Percentiles rank a stretch among this genome's conserved stretches.
phyloP scores from a whole-genome alignment of 768 basidiomycete species.

The Leccinum incarnatum region DNA sequence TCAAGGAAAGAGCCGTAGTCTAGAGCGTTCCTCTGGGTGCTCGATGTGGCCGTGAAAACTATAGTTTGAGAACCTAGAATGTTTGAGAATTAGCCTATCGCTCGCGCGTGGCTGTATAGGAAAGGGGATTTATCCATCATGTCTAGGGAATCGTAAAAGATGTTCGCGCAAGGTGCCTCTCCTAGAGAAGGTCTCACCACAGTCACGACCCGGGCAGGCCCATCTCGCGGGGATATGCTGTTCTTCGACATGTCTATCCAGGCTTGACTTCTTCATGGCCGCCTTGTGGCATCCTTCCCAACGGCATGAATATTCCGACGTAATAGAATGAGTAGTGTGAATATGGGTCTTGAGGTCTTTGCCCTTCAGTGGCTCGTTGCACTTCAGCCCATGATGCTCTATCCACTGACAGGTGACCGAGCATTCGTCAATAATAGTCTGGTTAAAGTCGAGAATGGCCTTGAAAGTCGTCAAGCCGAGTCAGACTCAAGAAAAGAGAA shows the following conservation, averaged over 20 bases:
- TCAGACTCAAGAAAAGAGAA: not conserved
- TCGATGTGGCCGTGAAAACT: not conserved
- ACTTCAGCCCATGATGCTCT: not conserved
- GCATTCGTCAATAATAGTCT: not conserved
- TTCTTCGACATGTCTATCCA: slow-evolving; percentile 12
- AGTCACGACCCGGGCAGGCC: not conserved
- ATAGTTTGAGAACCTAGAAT: not conserved
- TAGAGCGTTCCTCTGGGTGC: not conserved
- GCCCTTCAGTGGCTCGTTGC: not conserved
- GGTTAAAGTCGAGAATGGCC: slow-evolving; percentile 4
- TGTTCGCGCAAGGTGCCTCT: not conserved
- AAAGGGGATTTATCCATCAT: not conserved
- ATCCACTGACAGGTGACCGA: slow-evolving; percentile 5
- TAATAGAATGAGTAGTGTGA: not conserved
- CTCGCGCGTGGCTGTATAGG: not conserved
- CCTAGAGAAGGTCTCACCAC: too few species aligned
- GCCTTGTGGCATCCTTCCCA: slow-evolving; percentile 2
- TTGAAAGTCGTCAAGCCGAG: not conserved
- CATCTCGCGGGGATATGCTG: slow-evolving; percentile 12
- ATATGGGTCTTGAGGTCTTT: slow-evolving; percentile 9
- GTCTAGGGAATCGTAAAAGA: not conserved
- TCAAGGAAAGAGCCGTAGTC: not conserved
- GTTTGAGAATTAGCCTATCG: not conserved
- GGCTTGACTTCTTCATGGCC: slow-evolving; percentile 8
- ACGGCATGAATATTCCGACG: slow-evolving; percentile 7